These are phyloP conservation scores for Torulaspora gathmanii DNA, from an alignment of 805 yeast species.

Conservation along the genomic window DNA sequence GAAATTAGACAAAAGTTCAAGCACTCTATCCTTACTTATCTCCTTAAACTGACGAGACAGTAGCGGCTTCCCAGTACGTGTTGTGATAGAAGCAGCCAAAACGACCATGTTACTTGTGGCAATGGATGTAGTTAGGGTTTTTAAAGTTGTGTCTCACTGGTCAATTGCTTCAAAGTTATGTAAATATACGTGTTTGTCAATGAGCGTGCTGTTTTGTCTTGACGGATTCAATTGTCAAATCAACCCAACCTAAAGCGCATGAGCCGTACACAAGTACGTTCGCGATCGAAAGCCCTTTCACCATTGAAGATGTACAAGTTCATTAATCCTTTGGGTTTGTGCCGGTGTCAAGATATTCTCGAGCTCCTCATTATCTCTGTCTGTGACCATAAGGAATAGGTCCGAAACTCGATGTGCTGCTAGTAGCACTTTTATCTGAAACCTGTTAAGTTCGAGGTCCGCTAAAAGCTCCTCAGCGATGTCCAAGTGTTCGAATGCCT, in stretches of 20 bases:
- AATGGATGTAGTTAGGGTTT: not conserved
- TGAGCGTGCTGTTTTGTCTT: constrained; percentile 5
- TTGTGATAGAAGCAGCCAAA: constrained; percentile 90
- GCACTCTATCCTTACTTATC: constrained; percentile 75
- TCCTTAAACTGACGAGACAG: constrained; percentile 90
- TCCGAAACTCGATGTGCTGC: not conserved
- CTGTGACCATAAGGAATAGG: constrained; percentile 3
- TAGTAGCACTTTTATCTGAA: constrained; percentile 6
- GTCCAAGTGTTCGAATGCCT: not conserved
- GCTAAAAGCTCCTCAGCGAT: constrained; percentile 1
- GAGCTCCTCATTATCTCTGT: not conserved
- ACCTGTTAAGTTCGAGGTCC: constrained; percentile 6
- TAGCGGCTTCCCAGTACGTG: constrained; percentile 88
- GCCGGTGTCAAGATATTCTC: not conserved
- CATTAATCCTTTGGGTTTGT: constrained; percentile 4
- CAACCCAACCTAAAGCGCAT: not conserved
- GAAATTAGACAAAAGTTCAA: constrained; percentile 78
- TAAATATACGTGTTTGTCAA: constrained; percentile 1
- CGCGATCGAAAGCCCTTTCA: not conserved
- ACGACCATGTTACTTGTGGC: constrained; percentile 50
- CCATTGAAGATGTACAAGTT: constrained; percentile 7
- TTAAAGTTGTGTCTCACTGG: not conserved
- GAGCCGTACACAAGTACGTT: constrained; percentile 1
- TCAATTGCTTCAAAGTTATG: not conserved
- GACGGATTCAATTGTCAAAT: not conserved